These are phyloP conservation scores for Geum urbanum DNA, from an alignment of 306 rosid species.

Conservation along the genomic window DNA sequence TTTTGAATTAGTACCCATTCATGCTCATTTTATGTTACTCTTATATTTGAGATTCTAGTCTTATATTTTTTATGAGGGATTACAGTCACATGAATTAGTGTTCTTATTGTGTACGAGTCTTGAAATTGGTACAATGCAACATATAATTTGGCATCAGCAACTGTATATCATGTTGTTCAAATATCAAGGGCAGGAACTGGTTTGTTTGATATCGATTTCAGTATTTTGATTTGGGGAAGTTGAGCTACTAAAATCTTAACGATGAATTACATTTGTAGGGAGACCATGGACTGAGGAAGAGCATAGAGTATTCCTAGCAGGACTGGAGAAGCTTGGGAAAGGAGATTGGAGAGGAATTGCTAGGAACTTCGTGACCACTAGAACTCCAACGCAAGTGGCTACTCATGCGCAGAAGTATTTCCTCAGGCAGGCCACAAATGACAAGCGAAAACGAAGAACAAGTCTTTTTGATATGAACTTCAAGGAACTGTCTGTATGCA, in stretches of 20 bases:
- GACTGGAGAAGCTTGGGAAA: slow-evolving; percentile 47
- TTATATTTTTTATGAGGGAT: not conserved
- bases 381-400: slow-evolving; percentile 57
- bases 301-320: slow-evolving; percentile 44
- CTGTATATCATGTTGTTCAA: not conserved
- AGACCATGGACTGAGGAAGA: slow-evolving; percentile 56
- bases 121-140: not conserved
- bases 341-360: slow-evolving; percentile 71
- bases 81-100: not conserved
- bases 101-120: not conserved
- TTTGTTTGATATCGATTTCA: not conserved
- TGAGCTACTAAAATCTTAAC: not conserved
- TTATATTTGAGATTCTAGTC: not conserved
- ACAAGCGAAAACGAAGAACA: slow-evolving; percentile 44
- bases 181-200: not conserved
- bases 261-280: slow-evolving; percentile 13
- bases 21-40: not conserved
- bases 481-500: not conserved
- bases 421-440: slow-evolving; percentile 33
- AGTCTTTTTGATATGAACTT: slow-evolving; percentile 55
- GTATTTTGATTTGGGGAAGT: not conserved
- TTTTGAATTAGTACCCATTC: not conserved
- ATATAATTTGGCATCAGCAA: slow-evolving; percentile 1
- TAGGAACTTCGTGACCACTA: slow-evolving; percentile 40
- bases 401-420: slow-evolving; percentile 75